These are phyloP conservation scores for Termitomyces sp. DNA, from an alignment of 768 basidiomycete genomes.

Conservation along the genomic window DNA sequence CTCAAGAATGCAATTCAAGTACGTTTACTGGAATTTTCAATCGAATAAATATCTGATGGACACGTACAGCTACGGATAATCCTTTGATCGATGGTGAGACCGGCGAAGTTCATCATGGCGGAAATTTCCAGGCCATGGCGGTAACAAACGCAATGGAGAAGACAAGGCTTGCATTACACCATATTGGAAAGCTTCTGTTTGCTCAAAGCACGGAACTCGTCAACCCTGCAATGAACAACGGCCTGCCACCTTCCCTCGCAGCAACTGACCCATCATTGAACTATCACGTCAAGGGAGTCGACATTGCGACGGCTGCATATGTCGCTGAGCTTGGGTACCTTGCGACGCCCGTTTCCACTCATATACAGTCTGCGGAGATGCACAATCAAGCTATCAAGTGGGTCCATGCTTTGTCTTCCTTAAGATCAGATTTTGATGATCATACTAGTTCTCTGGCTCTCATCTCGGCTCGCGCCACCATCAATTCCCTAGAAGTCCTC, in stretches of 20 bases:
- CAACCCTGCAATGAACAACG: constrained; percentile 78
- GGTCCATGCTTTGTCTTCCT: constrained; percentile 16
- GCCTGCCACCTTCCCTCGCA: constrained; percentile 68
- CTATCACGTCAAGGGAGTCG: constrained; percentile 73
- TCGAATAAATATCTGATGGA: constrained; percentile 1
- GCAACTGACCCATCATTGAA: constrained; percentile 72
- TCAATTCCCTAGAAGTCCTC: constrained; percentile 64
- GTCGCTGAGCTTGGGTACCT: constrained; percentile 74
- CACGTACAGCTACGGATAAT: constrained; percentile 68
- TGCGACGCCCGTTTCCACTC: constrained; percentile 72
- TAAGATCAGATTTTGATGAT: not conserved
- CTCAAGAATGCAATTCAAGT: constrained; percentile 78
- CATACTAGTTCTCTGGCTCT: constrained; percentile 48
- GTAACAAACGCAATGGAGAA: constrained; percentile 83
- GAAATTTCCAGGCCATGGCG: constrained; percentile 86
- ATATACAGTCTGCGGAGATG: constrained; percentile 81
- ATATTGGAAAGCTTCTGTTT: constrained; percentile 67
- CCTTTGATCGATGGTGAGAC: constrained; percentile 69
- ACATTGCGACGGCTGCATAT: constrained; percentile 80
- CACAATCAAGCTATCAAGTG: constrained; percentile 83
- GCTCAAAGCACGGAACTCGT: constrained; percentile 69
- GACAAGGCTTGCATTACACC: constrained; percentile 64
- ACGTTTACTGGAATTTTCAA: constrained; percentile 24
- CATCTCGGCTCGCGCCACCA: constrained; percentile 69
- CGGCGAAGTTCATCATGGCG: constrained; percentile 65